Conservation (phyloP, 129 eudicot genomes). For the Tagetes patula region DNA sequence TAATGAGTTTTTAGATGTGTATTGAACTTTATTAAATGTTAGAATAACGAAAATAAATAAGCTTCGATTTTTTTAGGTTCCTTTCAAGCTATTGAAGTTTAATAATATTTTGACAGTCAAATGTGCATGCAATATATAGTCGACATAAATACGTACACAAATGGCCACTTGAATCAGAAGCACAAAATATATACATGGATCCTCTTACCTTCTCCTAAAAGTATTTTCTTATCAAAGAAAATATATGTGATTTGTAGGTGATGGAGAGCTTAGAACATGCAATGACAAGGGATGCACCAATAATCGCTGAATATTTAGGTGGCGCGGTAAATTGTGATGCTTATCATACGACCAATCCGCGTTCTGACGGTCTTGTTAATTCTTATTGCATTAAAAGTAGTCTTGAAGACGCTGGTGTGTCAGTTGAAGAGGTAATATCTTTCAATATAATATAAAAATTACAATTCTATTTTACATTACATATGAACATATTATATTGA, state of each 20-base stretch:
- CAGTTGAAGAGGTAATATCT: conserved; percentile 74
- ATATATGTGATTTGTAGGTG: conserved; percentile 47
- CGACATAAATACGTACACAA: too few relatives aligned
- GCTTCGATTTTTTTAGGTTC: too few relatives aligned
- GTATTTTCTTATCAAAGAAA: not conserved
- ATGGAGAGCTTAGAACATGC: conserved; percentile 99
- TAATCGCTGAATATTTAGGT: conserved; percentile 82
- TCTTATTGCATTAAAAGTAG: conserved; percentile 74
- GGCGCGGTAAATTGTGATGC: conserved; percentile 98
- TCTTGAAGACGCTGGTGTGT: conserved; percentile 85
- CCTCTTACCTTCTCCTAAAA: too few relatives aligned
- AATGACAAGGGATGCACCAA: conserved; percentile 92
- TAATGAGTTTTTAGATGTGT: not conserved
- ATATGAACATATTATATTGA: not conserved
- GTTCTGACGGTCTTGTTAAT: conserved; percentile 94
- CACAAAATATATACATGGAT: too few relatives aligned
- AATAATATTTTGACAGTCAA: too few relatives aligned
- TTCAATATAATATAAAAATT: not conserved
- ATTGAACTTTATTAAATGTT: too few relatives aligned
- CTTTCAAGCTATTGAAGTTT: too few relatives aligned
- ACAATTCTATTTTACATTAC: conserved; percentile 4
- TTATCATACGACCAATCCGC: conserved; percentile 90
- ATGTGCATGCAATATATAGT: too few relatives aligned
- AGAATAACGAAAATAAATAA: too few relatives aligned
- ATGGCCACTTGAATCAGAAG: too few relatives aligned